phyloP scores from a whole-genome alignment of 768 basidiomycete genomes.

The Panellus pusillus region DNA sequence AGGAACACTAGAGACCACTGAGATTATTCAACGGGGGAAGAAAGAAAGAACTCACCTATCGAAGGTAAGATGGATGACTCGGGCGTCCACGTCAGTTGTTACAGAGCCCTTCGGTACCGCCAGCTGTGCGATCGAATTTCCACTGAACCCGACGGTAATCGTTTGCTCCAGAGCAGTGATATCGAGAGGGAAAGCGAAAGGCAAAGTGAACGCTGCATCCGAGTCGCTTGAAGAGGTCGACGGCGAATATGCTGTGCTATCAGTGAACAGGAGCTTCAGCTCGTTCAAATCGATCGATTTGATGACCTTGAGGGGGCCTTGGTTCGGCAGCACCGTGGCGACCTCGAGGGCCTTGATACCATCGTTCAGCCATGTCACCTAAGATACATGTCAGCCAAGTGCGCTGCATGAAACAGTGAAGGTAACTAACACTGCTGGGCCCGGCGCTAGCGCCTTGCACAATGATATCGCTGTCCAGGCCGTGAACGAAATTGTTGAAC shows the following conservation, averaged over 20 bases:
- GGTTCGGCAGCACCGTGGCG: constrained; percentile 60
- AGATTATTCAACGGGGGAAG: not conserved
- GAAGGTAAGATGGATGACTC: constrained; percentile 64
- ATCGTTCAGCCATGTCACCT: constrained; percentile 74
- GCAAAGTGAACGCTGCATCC: constrained; percentile 63
- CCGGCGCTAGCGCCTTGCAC: constrained; percentile 63
- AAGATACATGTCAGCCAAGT: not conserved
- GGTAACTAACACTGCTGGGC: constrained; percentile 47
- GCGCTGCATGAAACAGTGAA: not conserved
- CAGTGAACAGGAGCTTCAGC: constrained; percentile 58
- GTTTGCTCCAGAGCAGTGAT: constrained; percentile 62
- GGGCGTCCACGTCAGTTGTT: constrained; percentile 59
- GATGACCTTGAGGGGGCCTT: constrained; percentile 61
- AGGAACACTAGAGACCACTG: constrained; percentile 40
- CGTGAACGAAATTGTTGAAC: constrained; percentile 74
- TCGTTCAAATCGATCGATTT: constrained; percentile 62
- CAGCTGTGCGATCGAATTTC: constrained; percentile 58
- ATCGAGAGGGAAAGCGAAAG: constrained; percentile 70
- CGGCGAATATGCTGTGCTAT: constrained; percentile 57
- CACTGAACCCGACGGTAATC: constrained; percentile 52
- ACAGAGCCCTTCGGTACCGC: constrained; percentile 56
- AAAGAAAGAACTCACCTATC: constrained; percentile 17
- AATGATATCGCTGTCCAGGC: constrained; percentile 56
- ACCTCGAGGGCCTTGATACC: constrained; percentile 66
- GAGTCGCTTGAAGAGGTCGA: constrained; percentile 58